Evolutionary conservation across 441 rosid genomes (phyloP).

Genomic region (California macrophylla): DNA sequence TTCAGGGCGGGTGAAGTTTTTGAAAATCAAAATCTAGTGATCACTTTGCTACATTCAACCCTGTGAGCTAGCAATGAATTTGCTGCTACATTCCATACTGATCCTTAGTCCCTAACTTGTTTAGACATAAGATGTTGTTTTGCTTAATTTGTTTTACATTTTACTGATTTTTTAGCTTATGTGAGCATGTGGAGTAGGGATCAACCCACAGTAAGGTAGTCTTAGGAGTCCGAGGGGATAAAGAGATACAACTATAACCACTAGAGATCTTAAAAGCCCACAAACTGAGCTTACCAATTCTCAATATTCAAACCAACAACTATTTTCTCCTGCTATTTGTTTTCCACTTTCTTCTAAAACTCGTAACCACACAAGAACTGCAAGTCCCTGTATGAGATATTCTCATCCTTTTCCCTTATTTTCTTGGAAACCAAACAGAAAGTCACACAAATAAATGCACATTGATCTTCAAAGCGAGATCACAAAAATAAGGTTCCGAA

Average conservation of each 20-base stretch:
- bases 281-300: not conserved
- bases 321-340: not conserved
- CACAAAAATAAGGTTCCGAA: not conserved
- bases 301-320: not conserved
- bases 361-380: not conserved
- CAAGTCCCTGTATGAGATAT: not conserved
- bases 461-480: not conserved
- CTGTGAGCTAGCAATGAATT: not conserved
- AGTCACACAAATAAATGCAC: not conserved
- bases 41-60: not conserved
- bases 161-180: not conserved
- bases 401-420: not conserved
- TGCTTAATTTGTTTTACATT: not conserved
- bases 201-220: not conserved
- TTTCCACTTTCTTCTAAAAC: not conserved
- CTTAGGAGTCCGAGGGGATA: not conserved
- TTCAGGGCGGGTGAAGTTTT: not conserved
- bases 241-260: not conserved
- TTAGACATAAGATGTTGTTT: not conserved
- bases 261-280: not conserved
- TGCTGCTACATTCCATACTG: not conserved
- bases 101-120: not conserved
- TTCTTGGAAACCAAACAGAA: not conserved
- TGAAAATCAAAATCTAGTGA: not conserved
- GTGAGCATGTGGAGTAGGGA: not conserved